These are phyloP conservation scores for Hordeum pubiflorum DNA, from an alignment of 202 grass and related monocot species.

Conservation along the genomic window DNA sequence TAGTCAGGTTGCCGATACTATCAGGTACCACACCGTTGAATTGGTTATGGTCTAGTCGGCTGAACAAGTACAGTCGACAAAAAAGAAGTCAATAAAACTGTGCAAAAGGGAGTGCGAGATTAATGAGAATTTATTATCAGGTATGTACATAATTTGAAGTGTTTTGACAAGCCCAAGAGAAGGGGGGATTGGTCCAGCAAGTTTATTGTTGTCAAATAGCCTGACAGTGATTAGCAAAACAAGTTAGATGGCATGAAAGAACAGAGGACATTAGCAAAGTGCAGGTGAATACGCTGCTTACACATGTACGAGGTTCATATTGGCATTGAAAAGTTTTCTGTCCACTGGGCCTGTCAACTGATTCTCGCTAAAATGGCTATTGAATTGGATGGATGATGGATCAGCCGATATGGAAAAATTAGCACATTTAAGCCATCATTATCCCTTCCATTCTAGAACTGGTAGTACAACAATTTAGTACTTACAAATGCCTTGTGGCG, in stretches of 20 bases:
- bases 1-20: conserved; percentile 38
- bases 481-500: conserved; percentile 64
- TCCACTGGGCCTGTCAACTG: conserved; percentile 58
- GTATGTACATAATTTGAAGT: conserved; percentile 67
- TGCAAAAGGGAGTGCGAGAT: neutral
- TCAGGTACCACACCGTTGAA: conserved; percentile 41
- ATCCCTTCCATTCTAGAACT: conserved; percentile 13
- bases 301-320: conserved; percentile 63
- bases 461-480: conserved; percentile 5
- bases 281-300: conserved; percentile 33
- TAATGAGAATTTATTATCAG: neutral
- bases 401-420: conserved; percentile 17
- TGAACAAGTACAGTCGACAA: conserved; percentile 18
- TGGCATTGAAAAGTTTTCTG: conserved; percentile 47
- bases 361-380: conserved; percentile 91
- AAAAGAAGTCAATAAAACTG: conserved; percentile 6
- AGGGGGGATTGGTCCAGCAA: conserved; percentile 65
- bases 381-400: conserved; percentile 26
- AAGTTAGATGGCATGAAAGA: neutral
- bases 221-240: conserved; percentile 35
- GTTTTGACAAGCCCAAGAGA: conserved; percentile 38
- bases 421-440: conserved; percentile 7
- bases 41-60: conserved; percentile 51
- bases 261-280: conserved; percentile 16
- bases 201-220: conserved; percentile 66